These are phyloP conservation scores for Suhomyces kilbournensis DNA, from an alignment of 805 yeast genomes.

Conservation along the genomic window DNA sequence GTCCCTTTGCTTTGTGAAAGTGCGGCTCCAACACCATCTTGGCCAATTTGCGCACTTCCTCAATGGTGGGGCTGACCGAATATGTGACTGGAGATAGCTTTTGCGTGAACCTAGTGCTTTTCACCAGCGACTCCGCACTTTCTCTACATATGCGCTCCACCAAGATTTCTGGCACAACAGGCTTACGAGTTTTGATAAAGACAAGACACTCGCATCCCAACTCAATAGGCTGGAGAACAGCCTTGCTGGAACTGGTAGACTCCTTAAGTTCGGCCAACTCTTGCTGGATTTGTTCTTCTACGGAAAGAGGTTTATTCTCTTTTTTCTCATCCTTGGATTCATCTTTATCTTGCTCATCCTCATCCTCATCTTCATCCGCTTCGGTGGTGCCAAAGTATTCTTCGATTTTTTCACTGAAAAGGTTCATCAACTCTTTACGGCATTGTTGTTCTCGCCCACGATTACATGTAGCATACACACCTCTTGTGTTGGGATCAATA, in stretches of 20 bases:
- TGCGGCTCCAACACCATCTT: conserved; percentile 61
- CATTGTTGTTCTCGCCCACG: conserved; percentile 77
- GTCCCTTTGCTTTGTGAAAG: conserved; percentile 50
- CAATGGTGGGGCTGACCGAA: conserved; percentile 70
- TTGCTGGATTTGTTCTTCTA: conserved; percentile 72
- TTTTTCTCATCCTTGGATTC: conserved; percentile 13
- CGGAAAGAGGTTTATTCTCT: conserved; percentile 40
- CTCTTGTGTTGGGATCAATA: conserved; percentile 81
- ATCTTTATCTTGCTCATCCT: conserved; percentile 22
- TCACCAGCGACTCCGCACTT: conserved; percentile 46
- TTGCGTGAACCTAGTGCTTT: conserved; percentile 70
- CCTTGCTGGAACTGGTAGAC: conserved; percentile 40
- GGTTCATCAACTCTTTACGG: conserved; percentile 62
- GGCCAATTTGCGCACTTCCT: conserved; percentile 62
- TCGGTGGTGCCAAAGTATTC: conserved; percentile 28
- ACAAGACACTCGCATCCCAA: conserved; percentile 80
- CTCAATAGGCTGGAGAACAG: conserved; percentile 54
- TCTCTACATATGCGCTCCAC: conserved; percentile 65
- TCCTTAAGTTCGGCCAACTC: conserved; percentile 67
- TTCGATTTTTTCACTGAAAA: conserved; percentile 46
- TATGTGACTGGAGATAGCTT: conserved; percentile 75
- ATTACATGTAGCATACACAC: conserved; percentile 86
- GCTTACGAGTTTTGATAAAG: conserved; percentile 76
- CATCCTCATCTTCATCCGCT: conserved; percentile 23
- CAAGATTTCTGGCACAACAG: conserved; percentile 74